Conservation (phyloP, 139 green algal species). For the Nannochloris sp. region DNA sequence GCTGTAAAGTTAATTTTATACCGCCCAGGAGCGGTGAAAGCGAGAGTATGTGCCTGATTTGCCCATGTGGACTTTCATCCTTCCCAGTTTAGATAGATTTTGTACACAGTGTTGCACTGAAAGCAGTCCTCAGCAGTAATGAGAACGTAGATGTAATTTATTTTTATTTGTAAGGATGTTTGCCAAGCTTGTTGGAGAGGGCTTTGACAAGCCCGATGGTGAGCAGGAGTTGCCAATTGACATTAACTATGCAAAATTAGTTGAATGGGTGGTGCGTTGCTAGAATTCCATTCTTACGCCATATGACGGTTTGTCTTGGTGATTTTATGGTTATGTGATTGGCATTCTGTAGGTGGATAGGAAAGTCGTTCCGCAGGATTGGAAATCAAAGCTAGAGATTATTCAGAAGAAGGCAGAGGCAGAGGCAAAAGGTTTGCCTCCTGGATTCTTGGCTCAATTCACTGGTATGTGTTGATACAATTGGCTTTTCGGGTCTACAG, state of each 20-base stretch:
- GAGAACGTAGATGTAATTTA: not conserved
- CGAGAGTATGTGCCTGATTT: too few species aligned
- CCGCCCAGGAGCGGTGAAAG: too few species aligned
- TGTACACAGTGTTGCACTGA: too few species aligned
- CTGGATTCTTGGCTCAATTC: conserved; percentile 23
- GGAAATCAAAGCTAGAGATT: conserved; percentile 50
- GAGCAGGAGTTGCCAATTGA: conserved; percentile 49
- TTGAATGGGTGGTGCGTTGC: conserved; percentile 61
- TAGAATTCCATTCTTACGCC: not conserved
- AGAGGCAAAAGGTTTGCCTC: conserved; percentile 36
- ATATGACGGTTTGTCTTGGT: not conserved
- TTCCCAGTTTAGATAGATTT: not conserved
- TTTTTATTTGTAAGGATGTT: not conserved
- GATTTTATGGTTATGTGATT: not conserved
- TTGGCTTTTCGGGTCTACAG: not conserved
- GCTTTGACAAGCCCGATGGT: conserved; percentile 38
- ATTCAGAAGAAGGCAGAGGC: conserved; percentile 50
- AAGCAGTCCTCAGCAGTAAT: not conserved
- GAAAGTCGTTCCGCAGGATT: conserved; percentile 61
- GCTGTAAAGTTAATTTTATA: too few species aligned
- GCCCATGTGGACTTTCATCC: not conserved
- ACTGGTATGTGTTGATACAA: conserved; percentile 9
- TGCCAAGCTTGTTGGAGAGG: conserved; percentile 30
- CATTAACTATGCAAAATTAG: conserved; percentile 58
- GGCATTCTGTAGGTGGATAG: conserved; percentile 37